Conservation (phyloP, 352 stramenopile genomes). For the Phytophthora chlamydospora region DNA sequence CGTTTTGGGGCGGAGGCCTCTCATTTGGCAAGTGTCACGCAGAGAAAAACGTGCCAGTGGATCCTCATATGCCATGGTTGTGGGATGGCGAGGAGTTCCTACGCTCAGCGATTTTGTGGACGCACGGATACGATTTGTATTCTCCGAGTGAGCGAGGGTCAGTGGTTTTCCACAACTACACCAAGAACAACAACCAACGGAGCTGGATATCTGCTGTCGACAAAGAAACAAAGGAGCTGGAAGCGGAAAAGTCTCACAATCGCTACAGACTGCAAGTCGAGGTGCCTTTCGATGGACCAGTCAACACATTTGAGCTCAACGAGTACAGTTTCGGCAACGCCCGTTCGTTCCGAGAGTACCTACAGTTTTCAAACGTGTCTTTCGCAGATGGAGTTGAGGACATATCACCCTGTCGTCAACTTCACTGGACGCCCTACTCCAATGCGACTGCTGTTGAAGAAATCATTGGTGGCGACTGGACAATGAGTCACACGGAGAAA, state of each 20-base stretch:
- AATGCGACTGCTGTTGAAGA: constrained; percentile 37
- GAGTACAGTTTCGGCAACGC: constrained; percentile 43
- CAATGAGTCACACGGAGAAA: too few relatives aligned
- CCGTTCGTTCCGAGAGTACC: constrained; percentile 42
- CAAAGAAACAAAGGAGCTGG: constrained; percentile 26
- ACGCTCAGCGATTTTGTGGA: constrained; percentile 59
- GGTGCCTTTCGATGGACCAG: constrained; percentile 44
- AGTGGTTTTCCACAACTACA: constrained; percentile 48
- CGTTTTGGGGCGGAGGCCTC: constrained; percentile 72
- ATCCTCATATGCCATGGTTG: constrained; percentile 74
- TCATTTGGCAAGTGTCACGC: constrained; percentile 84
- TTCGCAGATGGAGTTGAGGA: constrained; percentile 42
- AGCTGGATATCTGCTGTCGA: constrained; percentile 40
- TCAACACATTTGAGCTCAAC: constrained; percentile 53
- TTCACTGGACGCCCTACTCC: constrained; percentile 57
- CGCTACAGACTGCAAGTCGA: constrained; percentile 48
- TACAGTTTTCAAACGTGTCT: constrained; percentile 47
- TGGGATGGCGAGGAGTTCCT: constrained; percentile 70
- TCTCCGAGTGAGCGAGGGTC: constrained; percentile 38
- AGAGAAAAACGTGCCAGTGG: constrained; percentile 64
- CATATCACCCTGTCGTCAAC: constrained; percentile 43
- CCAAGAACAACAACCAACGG: constrained; percentile 30
- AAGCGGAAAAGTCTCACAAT: constrained; percentile 45
- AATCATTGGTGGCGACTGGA: constrained; percentile 25
- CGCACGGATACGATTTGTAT: constrained; percentile 70